Conservation (phyloP, 768 basidiomycete genomes). For the Serendipita sp. region DNA sequence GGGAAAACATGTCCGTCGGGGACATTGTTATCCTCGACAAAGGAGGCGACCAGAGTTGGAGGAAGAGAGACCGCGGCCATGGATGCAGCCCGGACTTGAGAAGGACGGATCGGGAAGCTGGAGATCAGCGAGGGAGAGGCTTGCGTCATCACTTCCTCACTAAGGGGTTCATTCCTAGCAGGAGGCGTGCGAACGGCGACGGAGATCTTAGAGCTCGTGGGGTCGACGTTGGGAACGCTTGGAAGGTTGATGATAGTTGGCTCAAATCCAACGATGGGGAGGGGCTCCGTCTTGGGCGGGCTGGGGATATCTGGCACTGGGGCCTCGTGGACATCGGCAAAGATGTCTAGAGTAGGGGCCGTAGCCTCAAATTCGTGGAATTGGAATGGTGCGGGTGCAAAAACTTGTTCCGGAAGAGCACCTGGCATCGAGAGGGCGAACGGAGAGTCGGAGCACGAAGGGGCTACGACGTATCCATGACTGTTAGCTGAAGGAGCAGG, state of each 20-base stretch:
- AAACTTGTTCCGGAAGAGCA: neutral
- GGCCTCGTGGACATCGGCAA: neutral
- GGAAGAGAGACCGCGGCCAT: neutral
- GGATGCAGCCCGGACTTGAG: neutral
- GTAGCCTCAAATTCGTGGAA: slow-evolving; percentile 4
- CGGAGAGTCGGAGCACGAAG: neutral
- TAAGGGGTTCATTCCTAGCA: neutral
- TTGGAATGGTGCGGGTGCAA: neutral
- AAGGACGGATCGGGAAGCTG: neutral
- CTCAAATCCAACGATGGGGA: neutral
- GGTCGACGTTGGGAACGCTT: slow-evolving; percentile 1
- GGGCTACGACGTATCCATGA: neutral
- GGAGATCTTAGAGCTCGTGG: neutral
- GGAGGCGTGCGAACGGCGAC: slow-evolving; percentile 1
- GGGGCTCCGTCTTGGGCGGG: neutral
- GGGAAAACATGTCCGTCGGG: slow-evolving; percentile 62
- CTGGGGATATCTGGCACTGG: neutral
- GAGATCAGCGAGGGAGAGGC: neutral
- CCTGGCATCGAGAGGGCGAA: neutral
- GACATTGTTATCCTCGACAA: slow-evolving; percentile 53
- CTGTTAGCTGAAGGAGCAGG: too few species aligned
- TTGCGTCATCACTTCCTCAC: neutral
- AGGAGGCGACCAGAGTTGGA: slow-evolving; percentile 32
- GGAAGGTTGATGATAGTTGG: slow-evolving; percentile 1
- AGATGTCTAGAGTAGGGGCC: neutral